Percentiles rank a stretch among this genome's conserved stretches.
Conservation (phyloP, 179 eudicot genomes). For the Silene noctiflora region DNA sequence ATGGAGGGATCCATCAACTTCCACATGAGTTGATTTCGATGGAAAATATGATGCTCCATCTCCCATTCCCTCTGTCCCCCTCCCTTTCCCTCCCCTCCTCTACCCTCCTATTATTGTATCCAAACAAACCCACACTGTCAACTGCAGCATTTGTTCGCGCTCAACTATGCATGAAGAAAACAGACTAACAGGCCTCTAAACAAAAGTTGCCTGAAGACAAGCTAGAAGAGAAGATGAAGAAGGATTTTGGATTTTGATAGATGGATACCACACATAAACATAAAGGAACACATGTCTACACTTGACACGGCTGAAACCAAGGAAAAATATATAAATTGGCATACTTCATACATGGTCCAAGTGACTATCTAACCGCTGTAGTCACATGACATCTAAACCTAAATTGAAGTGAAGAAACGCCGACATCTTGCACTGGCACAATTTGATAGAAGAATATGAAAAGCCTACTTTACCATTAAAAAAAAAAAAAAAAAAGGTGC, state of each 20-base stretch:
- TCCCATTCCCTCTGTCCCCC: background rate
- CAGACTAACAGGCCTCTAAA: constrained; percentile 20
- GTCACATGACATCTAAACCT: constrained; percentile 1
- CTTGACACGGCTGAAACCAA: background rate
- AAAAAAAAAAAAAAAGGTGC: background rate
- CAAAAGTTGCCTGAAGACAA: constrained; percentile 23
- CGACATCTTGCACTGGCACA: background rate
- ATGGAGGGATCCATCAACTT: background rate
- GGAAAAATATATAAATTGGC: background rate
- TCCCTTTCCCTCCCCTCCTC: background rate
- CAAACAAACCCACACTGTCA: background rate
- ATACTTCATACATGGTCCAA: constrained; percentile 17
- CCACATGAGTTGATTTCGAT: background rate
- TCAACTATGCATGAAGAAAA: constrained; percentile 14
- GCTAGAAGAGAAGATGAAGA: background rate
- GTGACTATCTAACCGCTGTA: constrained; percentile 19
- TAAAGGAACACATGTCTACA: background rate
- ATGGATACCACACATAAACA: constrained; percentile 1
- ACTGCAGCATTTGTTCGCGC: background rate
- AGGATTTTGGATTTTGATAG: background rate
- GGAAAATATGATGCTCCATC: background rate
- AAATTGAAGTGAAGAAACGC: background rate
- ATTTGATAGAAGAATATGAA: background rate
- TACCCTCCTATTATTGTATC: background rate
- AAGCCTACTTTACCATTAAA: background rate